Base-by-base conservation (phyloP, 2,329 filamentous ascomycete species). In the Trichoderma koningii region DNA sequence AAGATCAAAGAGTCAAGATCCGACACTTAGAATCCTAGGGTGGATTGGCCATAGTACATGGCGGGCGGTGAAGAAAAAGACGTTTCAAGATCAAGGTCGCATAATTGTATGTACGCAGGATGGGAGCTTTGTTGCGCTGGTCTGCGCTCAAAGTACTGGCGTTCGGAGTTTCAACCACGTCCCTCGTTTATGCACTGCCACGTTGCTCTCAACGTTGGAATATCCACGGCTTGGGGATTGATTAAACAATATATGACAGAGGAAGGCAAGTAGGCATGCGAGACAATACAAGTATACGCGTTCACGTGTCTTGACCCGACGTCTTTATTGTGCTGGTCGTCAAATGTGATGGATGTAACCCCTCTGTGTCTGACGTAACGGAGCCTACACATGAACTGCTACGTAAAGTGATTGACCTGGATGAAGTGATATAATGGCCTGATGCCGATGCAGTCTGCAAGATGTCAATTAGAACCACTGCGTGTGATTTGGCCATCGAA, bases 391-490 rank as follows among this genome's bases (percentile, higher is more conserved):
- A 34, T 34, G 15, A 41, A 6, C n/a, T 55, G 34, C 30, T 26
- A 3, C 14, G 3, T 19, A 9, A 14, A 14, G 15, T 10, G 21
- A 14, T 50, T 23, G 21, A 60, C 6, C 34, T 42, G 4, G n/a
- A 45, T 62, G 26, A 53, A 62, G 12, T 62, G 48, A 44, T 62
- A 26, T 30, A n/a, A 62, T 62, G 59, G 48, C 21, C 59, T 62
- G 59, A 62, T 45, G 7, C 1, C 26, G 51, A 9, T 41, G 5
- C 21, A 19, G 17, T 7, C 1, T 42, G n/a, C 23, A 17, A n/a
- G 30, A 44, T n/a, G 21, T 21, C 41, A 53, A 45, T 47, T 26
- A 12, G 26, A 4, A 44, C 15, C 2, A 14, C 38, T 62, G 44
- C 50, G 59, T 47, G 26, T 62, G 59, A 62, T 62, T 62, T 47